These are phyloP conservation scores for Stagonosporopsis vannaccii DNA, from an alignment of 2,329 filamentous ascomycete species.

Conservation along the genomic window DNA sequence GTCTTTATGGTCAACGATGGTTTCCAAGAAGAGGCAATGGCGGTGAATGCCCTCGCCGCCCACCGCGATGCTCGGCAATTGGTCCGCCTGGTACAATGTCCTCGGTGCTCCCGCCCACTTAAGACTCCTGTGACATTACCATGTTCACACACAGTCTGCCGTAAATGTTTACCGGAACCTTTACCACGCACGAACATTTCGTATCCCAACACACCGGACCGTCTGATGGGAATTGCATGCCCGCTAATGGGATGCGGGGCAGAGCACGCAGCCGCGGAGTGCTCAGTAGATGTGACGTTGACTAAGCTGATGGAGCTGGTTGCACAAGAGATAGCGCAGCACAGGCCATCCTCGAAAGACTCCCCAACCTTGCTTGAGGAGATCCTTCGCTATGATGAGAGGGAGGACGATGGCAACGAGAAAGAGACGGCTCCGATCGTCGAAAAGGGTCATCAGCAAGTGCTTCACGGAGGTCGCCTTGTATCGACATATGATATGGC, in stretches of 20 bases:
- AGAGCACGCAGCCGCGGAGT: constrained; percentile 80
- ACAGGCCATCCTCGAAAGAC: constrained; percentile 42
- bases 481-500: constrained; percentile 72
- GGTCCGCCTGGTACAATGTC: constrained; percentile 80
- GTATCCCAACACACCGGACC: constrained; percentile 73
- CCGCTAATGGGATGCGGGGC: constrained; percentile 70
- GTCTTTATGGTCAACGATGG: constrained; percentile 56
- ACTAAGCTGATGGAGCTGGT: constrained; percentile 69
- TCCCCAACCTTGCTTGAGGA: constrained; percentile 54
- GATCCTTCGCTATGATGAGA: constrained; percentile 44
- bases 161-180: constrained; percentile 72
- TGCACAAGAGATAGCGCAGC: constrained; percentile 59
- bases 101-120: constrained; percentile 73
- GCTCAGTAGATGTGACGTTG: constrained; percentile 77
- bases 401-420: constrained; percentile 46
- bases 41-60: constrained; percentile 54
- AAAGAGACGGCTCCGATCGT: constrained; percentile 41
- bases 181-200: constrained; percentile 74
- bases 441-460: constrained; percentile 44
- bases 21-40: constrained; percentile 39
- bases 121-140: constrained; percentile 76
- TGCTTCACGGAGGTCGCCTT: constrained; percentile 66
- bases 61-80: constrained; percentile 67
- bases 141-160: constrained; percentile 82
- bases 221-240: constrained; percentile 76